Evolutionary conservation across 2,329 filamentous ascomycete species (phyloP).

Genomic region (Elsinoe fawcettii): DNA sequence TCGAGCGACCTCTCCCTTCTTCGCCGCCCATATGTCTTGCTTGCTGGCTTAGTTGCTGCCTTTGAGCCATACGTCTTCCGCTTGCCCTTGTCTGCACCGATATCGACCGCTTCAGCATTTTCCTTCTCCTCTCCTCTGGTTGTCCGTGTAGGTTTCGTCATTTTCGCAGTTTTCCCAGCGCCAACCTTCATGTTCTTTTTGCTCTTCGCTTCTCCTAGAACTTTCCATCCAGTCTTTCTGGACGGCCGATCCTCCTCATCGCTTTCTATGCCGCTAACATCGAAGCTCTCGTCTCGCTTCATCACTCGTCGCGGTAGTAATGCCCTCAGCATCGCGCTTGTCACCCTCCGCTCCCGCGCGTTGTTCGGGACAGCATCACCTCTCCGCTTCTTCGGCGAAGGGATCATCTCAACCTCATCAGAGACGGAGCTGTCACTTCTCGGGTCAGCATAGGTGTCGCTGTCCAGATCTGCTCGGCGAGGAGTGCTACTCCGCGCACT

Average conservation of each 20-base stretch:
- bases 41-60: slow-evolving; percentile 15
- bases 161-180: neutral
- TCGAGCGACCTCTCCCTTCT: slow-evolving; percentile 35
- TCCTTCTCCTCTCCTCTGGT: slow-evolving; percentile 6
- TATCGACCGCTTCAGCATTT: neutral
- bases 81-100: neutral
- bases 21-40: slow-evolving; percentile 23
- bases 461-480: slow-evolving; percentile 1
- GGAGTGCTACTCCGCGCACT: slow-evolving; percentile 4
- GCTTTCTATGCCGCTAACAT: slow-evolving; percentile 11
- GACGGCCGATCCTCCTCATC: neutral
- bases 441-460: slow-evolving; percentile 17
- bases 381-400: slow-evolving; percentile 14
- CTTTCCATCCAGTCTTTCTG: neutral
- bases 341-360: slow-evolving; percentile 10
- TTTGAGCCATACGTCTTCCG: neutral
- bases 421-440: slow-evolving; percentile 17
- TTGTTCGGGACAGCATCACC: slow-evolving; percentile 10
- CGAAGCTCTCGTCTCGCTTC: neutral
- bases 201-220: slow-evolving; percentile 7
- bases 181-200: slow-evolving; percentile 12
- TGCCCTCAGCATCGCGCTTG: slow-evolving; percentile 8
- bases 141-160: neutral
- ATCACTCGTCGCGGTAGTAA: neutral
- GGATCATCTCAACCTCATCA: neutral